phyloP scores from a whole-genome alignment of 352 stramenopile species.

The Phytophthora brassicae region DNA sequence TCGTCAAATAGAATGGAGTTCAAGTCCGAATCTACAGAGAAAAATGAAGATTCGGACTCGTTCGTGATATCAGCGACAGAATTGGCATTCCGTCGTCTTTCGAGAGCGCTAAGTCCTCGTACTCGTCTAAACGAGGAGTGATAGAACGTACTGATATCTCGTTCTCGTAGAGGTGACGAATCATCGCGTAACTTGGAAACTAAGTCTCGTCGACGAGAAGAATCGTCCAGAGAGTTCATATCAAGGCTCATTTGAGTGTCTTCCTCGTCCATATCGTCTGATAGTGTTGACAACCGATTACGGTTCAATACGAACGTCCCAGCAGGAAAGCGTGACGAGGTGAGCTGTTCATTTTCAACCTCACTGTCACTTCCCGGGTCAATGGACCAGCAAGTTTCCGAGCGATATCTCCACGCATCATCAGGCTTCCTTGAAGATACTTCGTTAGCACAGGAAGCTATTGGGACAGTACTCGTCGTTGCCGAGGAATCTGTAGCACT shows the following conservation, averaged over 20 bases:
- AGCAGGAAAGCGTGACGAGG: background rate
- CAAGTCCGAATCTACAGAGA: conserved; percentile 31
- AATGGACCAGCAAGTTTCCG: conserved; percentile 42
- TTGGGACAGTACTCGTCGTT: background rate
- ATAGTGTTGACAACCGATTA: conserved; percentile 20
- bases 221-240: conserved; percentile 20
- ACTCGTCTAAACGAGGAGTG: conserved; percentile 25
- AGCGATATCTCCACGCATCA: conserved; percentile 26
- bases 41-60: conserved; percentile 17
- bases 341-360: conserved; percentile 20
- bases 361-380: conserved; percentile 32
- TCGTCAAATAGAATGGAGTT: conserved; percentile 21
- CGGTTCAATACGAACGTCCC: conserved; percentile 1
- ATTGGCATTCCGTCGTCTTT: conserved; percentile 11
- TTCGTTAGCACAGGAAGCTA: background rate
- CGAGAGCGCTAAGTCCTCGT: conserved; percentile 27
- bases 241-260: background rate
- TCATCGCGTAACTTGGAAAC: conserved; percentile 6
- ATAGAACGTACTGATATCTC: conserved; percentile 18
- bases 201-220: conserved; percentile 19
- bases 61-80: conserved; percentile 15
- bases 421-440: background rate
- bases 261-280: conserved; percentile 20
- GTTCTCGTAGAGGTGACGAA: conserved; percentile 12
- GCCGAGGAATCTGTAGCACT: conserved; percentile 7